These are phyloP conservation scores for Cyamopsis tetragonoloba DNA, from an alignment of 306 rosid species.

Conservation along the genomic window DNA sequence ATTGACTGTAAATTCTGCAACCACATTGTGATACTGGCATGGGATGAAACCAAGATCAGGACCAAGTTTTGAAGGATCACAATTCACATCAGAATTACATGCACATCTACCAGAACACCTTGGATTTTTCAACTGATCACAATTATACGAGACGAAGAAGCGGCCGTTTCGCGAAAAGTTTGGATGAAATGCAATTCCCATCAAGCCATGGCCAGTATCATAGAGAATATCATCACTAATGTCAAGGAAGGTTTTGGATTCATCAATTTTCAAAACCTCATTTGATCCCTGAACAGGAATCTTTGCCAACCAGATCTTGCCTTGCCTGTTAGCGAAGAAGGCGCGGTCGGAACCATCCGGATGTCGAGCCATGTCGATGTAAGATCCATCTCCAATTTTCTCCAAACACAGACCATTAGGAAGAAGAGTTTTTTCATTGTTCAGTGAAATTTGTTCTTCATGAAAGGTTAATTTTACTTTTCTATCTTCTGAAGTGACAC, in stretches of 20 bases:
- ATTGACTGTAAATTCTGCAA: conserved; percentile 42
- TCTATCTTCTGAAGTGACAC: conserved; percentile 6
- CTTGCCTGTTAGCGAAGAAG: conserved; percentile 28
- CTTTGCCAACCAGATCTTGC: conserved; percentile 42
- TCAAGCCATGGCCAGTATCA: conserved; percentile 31
- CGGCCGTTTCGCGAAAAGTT: conserved; percentile 32
- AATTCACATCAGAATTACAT: conserved; percentile 35
- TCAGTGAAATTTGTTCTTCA: conserved; percentile 14
- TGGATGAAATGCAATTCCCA: conserved; percentile 53
- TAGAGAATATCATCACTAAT: conserved; percentile 22
- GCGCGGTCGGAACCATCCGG: conserved; percentile 44
- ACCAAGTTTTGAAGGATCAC: conserved; percentile 35
- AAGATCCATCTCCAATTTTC: conserved; percentile 41
- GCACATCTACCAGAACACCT: conserved; percentile 51
- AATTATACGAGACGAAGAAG: conserved; percentile 37
- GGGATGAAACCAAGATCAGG: conserved; percentile 31
- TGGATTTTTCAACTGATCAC: conserved; percentile 33
- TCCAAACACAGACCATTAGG: conserved; percentile 41
- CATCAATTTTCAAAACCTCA: conserved; percentile 19
- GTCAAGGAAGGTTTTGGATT: conserved; percentile 38
- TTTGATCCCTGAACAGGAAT: conserved; percentile 33
- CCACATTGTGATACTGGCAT: conserved; percentile 37
- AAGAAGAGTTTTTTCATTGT: conserved; percentile 3
- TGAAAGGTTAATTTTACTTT: conserved; percentile 16
- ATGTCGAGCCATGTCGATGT: conserved; percentile 40